phyloP scores from a whole-genome alignment of 257 asterid genomes.

The Solanum pennellii region DNA sequence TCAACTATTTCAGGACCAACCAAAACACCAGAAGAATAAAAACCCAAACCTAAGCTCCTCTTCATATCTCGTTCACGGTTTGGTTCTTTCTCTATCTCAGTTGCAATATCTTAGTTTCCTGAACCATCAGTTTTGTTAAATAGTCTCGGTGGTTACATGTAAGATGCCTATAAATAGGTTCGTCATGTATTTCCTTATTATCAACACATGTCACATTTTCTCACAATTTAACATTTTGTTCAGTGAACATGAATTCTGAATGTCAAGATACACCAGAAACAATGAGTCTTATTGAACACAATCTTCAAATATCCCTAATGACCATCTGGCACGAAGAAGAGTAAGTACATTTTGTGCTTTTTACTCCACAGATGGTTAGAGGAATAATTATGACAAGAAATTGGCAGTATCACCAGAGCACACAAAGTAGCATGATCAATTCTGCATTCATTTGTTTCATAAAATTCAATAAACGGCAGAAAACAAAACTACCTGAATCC shows the following conservation, averaged over 20 bases:
- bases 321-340: neutral
- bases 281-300: neutral
- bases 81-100: neutral
- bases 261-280: neutral
- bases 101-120: neutral
- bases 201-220: neutral
- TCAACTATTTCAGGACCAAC: neutral
- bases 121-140: neutral
- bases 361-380: neutral
- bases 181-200: neutral
- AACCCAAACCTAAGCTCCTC: neutral
- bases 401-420: neutral
- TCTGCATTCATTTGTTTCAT: neutral
- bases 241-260: neutral
- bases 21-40: neutral
- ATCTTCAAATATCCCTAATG: neutral
- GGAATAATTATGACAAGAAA: neutral
- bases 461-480: neutral
- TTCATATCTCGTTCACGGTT: neutral
- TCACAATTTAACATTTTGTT: neutral
- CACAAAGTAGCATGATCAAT: neutral
- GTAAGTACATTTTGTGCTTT: neutral
- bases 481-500: slow-evolving; percentile 51
- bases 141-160: neutral
- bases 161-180: neutral